phyloP scores from a whole-genome alignment of 768 basidiomycete species.

The Rhodotorula babjevae region DNA sequence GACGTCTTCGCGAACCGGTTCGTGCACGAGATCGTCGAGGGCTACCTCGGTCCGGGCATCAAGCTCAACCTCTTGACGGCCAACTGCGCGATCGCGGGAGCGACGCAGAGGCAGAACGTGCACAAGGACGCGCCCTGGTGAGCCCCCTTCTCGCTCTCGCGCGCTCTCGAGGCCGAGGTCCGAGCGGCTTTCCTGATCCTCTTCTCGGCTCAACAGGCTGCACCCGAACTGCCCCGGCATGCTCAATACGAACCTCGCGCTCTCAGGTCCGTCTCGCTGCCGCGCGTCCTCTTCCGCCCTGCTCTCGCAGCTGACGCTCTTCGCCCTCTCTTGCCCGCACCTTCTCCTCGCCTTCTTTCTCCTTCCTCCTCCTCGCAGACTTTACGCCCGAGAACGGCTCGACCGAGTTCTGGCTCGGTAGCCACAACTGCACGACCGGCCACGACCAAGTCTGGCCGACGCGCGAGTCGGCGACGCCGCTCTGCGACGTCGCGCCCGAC shows the following conservation, averaged over 20 bases:
- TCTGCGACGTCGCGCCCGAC: conserved; percentile 4
- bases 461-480: neutral
- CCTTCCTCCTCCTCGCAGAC: neutral
- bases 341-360: too few relatives aligned
- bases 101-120: conserved; percentile 9
- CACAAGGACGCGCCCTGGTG: conserved; percentile 21
- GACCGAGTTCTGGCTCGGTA: conserved; percentile 22
- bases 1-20: conserved; percentile 16
- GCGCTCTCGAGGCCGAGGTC: too few relatives aligned
- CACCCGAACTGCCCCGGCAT: neutral
- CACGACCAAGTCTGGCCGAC: conserved; percentile 15
- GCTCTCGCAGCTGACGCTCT: too few relatives aligned
- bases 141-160: neutral
- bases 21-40: neutral
- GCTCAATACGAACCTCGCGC: neutral
- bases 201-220: neutral
- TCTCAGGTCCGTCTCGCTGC: neutral
- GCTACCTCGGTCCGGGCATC: conserved; percentile 13
- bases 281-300: neutral
- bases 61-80: conserved; percentile 17
- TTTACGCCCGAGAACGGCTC: conserved; percentile 24
- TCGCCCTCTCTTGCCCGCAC: too few relatives aligned
- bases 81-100: conserved; percentile 11
- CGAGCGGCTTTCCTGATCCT: too few relatives aligned
- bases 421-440: neutral